phyloP scores from a whole-genome alignment of 768 basidiomycete genomes.

The Boletus speciosus region DNA sequence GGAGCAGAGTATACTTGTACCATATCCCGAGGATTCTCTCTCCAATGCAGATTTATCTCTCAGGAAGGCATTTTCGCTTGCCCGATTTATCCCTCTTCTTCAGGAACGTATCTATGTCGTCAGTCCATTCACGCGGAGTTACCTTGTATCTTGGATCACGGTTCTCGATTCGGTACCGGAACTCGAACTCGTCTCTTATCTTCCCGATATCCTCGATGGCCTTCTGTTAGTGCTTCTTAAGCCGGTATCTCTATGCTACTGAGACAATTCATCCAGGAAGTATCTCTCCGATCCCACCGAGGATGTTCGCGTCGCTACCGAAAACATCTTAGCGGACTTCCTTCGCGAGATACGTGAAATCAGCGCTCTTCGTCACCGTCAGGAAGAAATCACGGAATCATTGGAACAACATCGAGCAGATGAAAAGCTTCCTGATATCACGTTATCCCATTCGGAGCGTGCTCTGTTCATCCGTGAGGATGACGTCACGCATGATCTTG shows the following conservation, averaged over 20 bases:
- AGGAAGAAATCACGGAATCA: constrained; percentile 50
- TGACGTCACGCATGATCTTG: constrained; percentile 37
- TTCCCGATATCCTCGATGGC: constrained; percentile 94
- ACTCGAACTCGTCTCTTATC: constrained; percentile 88
- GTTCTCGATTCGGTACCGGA: constrained; percentile 96
- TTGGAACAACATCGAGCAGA: constrained; percentile 39
- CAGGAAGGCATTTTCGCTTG: constrained; percentile 86
- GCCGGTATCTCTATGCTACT: constrained; percentile 2
- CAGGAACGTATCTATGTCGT: constrained; percentile 92
- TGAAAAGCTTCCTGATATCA: constrained; percentile 59
- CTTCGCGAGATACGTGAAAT: constrained; percentile 88
- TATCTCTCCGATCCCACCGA: constrained; percentile 94
- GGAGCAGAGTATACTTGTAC: constrained; percentile 57
- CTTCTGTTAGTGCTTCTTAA: constrained; percentile 60
- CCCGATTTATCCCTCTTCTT: constrained; percentile 91
- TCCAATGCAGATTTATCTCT: constrained; percentile 31
- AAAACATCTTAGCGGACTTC: constrained; percentile 85
- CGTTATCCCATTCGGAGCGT: constrained; percentile 54
- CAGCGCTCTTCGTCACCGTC: constrained; percentile 64
- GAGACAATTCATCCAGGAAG: constrained; percentile 49
- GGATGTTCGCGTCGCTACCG: constrained; percentile 89
- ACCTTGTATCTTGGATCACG: constrained; percentile 95
- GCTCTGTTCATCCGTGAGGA: constrained; percentile 52
- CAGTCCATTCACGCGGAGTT: constrained; percentile 92
- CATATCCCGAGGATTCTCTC: constrained; percentile 50